phyloP scores from a whole-genome alignment of 805 yeast species.

The Candida alai region DNA sequence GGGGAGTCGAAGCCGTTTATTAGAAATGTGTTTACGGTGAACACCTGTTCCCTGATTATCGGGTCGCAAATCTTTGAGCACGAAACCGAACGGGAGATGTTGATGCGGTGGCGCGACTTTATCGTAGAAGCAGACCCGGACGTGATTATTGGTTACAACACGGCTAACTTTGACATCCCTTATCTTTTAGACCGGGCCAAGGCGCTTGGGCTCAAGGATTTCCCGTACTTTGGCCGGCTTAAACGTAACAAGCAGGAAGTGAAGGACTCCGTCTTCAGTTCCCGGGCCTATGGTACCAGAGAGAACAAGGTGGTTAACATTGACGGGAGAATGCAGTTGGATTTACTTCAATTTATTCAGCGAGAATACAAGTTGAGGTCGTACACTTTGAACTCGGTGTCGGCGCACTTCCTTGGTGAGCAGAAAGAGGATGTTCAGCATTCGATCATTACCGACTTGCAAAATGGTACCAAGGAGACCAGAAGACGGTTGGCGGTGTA shows the following conservation, averaged over 20 bases:
- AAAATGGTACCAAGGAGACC: constrained; percentile 88
- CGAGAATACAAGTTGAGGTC: constrained; percentile 94
- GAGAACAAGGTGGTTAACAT: constrained; percentile 88
- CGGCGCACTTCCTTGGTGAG: constrained; percentile 89
- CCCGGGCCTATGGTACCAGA: constrained; percentile 94
- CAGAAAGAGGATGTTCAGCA: constrained; percentile 98
- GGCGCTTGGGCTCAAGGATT: constrained; percentile 59
- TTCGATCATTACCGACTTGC: constrained; percentile 91
- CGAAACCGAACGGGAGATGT: constrained; percentile 75
- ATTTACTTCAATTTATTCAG: constrained; percentile 85
- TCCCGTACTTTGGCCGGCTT: constrained; percentile 87
- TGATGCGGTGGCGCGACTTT: constrained; percentile 82
- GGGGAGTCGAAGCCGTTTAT: constrained; percentile 89
- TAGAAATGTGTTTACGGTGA: constrained; percentile 89
- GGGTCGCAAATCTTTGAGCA: constrained; percentile 86
- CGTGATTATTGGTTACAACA: constrained; percentile 94
- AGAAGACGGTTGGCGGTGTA: constrained; percentile 94
- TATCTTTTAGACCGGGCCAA: constrained; percentile 84
- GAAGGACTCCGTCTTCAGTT: constrained; percentile 79
- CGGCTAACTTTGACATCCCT: constrained; percentile 92
- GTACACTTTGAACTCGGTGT: constrained; percentile 91
- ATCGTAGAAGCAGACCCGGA: constrained; percentile 87
- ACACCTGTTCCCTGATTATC: constrained; percentile 87
- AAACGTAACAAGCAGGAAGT: constrained; percentile 65
- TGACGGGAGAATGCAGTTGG: constrained; percentile 95